Conservation (phyloP, 306 rosid species). For the Canavalia ensiformis region DNA sequence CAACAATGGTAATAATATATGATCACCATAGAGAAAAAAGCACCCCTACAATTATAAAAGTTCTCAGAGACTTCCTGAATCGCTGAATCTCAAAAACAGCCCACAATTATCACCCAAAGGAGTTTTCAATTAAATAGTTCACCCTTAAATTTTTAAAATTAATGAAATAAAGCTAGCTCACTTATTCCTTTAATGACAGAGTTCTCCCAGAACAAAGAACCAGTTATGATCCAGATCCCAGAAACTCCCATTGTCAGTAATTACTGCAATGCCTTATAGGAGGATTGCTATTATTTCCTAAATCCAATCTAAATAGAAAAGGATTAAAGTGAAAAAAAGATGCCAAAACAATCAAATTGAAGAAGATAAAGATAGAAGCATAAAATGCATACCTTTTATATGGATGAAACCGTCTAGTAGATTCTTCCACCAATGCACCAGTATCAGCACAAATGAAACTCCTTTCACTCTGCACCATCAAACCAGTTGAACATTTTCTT, state of each 20-base stretch:
- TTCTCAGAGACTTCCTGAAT: background rate
- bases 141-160: conserved; percentile 21
- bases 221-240: conserved; percentile 17
- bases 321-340: background rate
- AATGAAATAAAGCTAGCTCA: conserved; percentile 19
- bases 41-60: conserved; percentile 15
- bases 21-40: background rate
- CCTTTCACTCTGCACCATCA: conserved; percentile 79
- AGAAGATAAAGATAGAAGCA: conserved; percentile 13
- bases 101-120: background rate
- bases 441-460: conserved; percentile 87
- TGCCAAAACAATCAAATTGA: conserved; percentile 25
- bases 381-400: conserved; percentile 72
- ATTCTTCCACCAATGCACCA: conserved; percentile 77
- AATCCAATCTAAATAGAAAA: conserved; percentile 31
- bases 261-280: conserved; percentile 12
- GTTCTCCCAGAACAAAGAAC: conserved; percentile 35
- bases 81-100: conserved; percentile 7
- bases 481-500: conserved; percentile 37
- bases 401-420: conserved; percentile 65
- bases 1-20: background rate
- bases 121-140: background rate
- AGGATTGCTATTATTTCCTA: conserved; percentile 29
- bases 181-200: conserved; percentile 10
- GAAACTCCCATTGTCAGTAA: conserved; percentile 7